Percentiles rank a stretch among this genome's conserved stretches.
These are phyloP conservation scores for Pythium diclinum DNA, from an alignment of 352 stramenopile species.

Conservation along the genomic window DNA sequence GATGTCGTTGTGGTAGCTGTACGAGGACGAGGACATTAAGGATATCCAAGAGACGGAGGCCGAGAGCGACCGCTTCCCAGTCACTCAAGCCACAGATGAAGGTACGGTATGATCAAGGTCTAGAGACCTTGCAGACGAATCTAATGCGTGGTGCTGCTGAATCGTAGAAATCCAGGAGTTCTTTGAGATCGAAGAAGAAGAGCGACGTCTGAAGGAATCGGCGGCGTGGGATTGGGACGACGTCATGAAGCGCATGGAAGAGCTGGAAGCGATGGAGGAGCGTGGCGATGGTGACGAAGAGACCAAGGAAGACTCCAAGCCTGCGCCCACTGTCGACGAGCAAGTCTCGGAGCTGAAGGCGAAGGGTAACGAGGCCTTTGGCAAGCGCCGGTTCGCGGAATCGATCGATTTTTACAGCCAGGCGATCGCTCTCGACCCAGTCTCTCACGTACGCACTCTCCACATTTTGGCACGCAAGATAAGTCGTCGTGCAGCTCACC, in stretches of 20 bases:
- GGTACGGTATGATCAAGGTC: constrained; percentile 23
- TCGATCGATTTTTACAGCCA: constrained; percentile 87
- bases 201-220: constrained; percentile 60
- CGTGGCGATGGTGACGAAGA: constrained; percentile 34
- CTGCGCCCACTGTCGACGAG: constrained; percentile 26
- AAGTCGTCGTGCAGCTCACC: neutral
- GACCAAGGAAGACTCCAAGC: constrained; percentile 27
- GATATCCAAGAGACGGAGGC: constrained; percentile 83
- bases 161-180: constrained; percentile 66
- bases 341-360: constrained; percentile 54
- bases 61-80: constrained; percentile 51
- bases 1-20: constrained; percentile 40
- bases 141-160: neutral
- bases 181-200: constrained; percentile 84
- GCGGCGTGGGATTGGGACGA: constrained; percentile 80
- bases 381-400: constrained; percentile 65
- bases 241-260: constrained; percentile 84
- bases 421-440: constrained; percentile 73
- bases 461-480: neutral
- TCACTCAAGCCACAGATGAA: constrained; percentile 55
- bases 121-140: too few relatives aligned
- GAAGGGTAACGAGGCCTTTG: constrained; percentile 80
- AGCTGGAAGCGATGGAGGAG: constrained; percentile 68
- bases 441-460: constrained; percentile 53
- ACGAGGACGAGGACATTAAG: constrained; percentile 81